phyloP scores from a whole-genome alignment of 1,139 yeast genomes.

The Pichia sp. region DNA sequence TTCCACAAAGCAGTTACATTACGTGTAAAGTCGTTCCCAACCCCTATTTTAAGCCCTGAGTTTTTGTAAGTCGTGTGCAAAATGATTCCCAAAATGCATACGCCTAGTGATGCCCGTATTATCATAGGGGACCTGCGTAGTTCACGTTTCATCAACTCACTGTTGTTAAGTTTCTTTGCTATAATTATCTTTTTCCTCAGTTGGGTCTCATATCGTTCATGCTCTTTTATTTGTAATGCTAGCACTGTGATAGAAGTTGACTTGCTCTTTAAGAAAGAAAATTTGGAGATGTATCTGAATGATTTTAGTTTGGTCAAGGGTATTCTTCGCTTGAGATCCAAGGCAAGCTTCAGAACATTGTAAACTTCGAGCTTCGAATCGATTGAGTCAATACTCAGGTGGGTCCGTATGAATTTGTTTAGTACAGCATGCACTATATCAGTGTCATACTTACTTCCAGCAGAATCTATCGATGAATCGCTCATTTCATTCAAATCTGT shows the following conservation, averaged over 20 bases:
- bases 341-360: conserved; percentile 39
- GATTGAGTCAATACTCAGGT: conserved; percentile 26
- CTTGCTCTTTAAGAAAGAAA: conserved; percentile 25
- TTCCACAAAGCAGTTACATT: conserved; percentile 2
- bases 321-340: conserved; percentile 32
- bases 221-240: conserved; percentile 18
- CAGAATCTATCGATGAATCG: conserved; percentile 27
- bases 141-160: background rate
- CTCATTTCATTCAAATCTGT: conserved; percentile 30
- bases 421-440: conserved; percentile 41
- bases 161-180: conserved; percentile 1
- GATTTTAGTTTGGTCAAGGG: conserved; percentile 28
- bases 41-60: background rate
- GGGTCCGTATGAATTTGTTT: conserved; percentile 27
- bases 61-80: conserved; percentile 3
- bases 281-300: conserved; percentile 27
- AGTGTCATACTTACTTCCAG: conserved; percentile 34
- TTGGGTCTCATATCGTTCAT: conserved; percentile 1
- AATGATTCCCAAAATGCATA: conserved; percentile 25
- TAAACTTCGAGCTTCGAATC: conserved; percentile 35
- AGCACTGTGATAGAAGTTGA: conserved; percentile 17
- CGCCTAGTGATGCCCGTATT: conserved; percentile 25
- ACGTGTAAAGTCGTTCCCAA: conserved; percentile 2
- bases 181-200: conserved; percentile 2
- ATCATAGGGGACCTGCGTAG: conserved; percentile 15